Base-by-base conservation (phyloP, 179 eudicot genomes). In the Silene coronaria region DNA sequence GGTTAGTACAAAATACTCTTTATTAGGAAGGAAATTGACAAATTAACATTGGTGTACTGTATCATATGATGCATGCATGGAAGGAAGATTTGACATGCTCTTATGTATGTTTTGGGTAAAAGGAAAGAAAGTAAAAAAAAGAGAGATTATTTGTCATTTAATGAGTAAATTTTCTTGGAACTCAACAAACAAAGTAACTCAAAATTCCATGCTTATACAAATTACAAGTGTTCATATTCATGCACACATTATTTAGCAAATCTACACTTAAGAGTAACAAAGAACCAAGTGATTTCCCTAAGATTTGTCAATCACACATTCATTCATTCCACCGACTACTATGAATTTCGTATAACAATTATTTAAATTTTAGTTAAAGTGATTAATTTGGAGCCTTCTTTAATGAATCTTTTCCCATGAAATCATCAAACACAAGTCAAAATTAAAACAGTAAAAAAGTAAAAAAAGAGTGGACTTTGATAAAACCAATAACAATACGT, bases 131-230 rank as follows among this genome's bases (percentile, higher is more conserved):
- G 38, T 3, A 19, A 13, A 64, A 32, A 19, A 13, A 64, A 32
- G 42, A n/a, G 24, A 53, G 46, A 17, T 27, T 46, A 68, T 19
- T 62, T 55, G 67, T 78, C 70, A 75, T 74, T 38, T 38, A 63
- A 19, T 42, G 75, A 74, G 78, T 66, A 8, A 46, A 70, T 67
- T 78, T 73, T 75, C 84, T 81, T 77, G 84, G 84, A 68, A 81
- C 62, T 81, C 73, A 74, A 30, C 57, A 74, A 63, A 17, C 17
- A 21, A 77, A 62, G 61, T 77, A 48, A 36, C 64, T 77, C 78
- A 69, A 73, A 77, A 70, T 77, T 34, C 71, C 74, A 81, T 74
- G 78, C 66, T 68, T 57, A 42, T 62, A 62, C 67, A 17, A 70
- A 70, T 6, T 36, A 45, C 73, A 69, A 69, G 73, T 69, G 73